Base-by-base conservation (phyloP, 495 filamentous ascomycete genomes). In the Tuber borchii region DNA sequence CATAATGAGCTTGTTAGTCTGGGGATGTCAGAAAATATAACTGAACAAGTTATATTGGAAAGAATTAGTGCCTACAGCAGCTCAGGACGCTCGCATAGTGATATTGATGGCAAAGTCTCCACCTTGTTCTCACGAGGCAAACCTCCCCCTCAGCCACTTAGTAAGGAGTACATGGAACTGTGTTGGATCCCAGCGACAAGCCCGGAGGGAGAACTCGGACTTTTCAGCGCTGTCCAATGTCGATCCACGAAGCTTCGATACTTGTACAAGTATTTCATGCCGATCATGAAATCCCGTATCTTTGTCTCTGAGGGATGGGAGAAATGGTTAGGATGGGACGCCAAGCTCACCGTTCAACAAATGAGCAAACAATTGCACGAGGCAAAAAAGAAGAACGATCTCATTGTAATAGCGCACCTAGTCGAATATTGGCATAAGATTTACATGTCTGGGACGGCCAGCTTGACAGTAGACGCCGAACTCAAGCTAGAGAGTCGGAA, bases 191-290 rank as follows among this genome's bases (percentile, higher is more conserved):
- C 80, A 19, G 80, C 80, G 26, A 61, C 44, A 34, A 2, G 12
- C 31, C 26, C 20, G 42, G 40, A 34, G n/a, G 70, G 51, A 44
- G 19, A 22, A n/a, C 51, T 48, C 43, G 48, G 40, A 42, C 76
- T 82, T 34, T 81, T 51, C 51, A 81, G 69, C 45, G 71, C 79
- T 26, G 34, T 40, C 42, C 74, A 81, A 73, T 82, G 79, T 42
- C 73, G 80, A 37, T 76, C 78, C 26, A 31, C 16, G 43, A 72
- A 1, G 17, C 46, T 43, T 17, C 34, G 44, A 56, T 1, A 2
- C 1, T 40, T 79, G 20, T 61, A 73, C 4, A 79, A 75, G 43
- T 82, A 82, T 72, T 73, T 74, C 39, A 76, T 82, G 79, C 79
- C 80, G 26, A 26, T 82, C 37, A 74, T 61, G 39, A 43, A 76